phyloP scores from a whole-genome alignment of 352 stramenopile species.

The Blastocystis sp. region DNA sequence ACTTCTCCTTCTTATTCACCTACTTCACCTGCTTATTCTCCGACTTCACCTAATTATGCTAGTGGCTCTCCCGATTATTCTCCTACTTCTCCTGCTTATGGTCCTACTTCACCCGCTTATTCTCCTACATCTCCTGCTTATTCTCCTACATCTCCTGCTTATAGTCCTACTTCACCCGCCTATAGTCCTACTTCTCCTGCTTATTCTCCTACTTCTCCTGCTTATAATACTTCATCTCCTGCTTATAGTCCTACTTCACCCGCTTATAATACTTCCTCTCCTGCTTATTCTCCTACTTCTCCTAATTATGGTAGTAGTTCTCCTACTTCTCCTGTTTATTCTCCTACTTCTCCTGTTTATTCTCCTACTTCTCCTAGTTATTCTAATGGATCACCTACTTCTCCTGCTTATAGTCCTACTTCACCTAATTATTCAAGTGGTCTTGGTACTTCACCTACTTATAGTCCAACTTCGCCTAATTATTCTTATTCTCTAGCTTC shows the following conservation, averaged over 20 bases:
- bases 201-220: constrained; percentile 50
- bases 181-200: constrained; percentile 27
- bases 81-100: constrained; percentile 55
- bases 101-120: constrained; percentile 57
- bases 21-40: too few species aligned
- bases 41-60: constrained; percentile 64
- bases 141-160: constrained; percentile 55
- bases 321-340: constrained; percentile 41
- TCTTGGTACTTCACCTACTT: constrained; percentile 58
- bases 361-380: constrained; percentile 53
- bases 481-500: constrained; percentile 56
- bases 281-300: constrained; percentile 45
- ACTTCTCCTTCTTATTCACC: constrained; percentile 56
- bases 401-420: constrained; percentile 49
- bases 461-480: constrained; percentile 55
- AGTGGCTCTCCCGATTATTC: constrained; percentile 59
- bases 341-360: constrained; percentile 38
- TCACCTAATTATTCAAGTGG: constrained; percentile 56
- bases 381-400: constrained; percentile 51
- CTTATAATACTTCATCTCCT: constrained; percentile 50
- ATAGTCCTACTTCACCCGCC: constrained; percentile 55
- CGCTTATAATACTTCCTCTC: constrained; percentile 41
- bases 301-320: constrained; percentile 54
- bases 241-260: constrained; percentile 46
- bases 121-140: constrained; percentile 60